Conservation (phyloP, 2,329 filamentous ascomycete species). For the Xylariales sp. region DNA sequence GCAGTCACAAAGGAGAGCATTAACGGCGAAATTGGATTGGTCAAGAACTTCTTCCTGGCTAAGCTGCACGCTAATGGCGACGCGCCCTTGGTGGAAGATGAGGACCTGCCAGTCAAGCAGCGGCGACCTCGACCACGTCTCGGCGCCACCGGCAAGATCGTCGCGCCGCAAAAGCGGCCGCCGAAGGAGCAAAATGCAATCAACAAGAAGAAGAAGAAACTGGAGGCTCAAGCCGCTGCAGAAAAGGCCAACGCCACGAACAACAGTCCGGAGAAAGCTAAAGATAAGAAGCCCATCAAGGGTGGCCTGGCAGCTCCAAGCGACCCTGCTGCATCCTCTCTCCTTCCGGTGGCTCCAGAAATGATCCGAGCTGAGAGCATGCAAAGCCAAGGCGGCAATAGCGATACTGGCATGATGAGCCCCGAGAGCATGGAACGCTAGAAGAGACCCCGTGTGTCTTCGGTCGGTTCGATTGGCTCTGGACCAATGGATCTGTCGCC, state of each 20-base stretch:
- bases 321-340: constrained; percentile 30
- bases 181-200: constrained; percentile 78
- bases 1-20: constrained; percentile 77
- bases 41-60: constrained; percentile 85
- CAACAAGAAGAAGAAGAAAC: constrained; percentile 84
- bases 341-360: constrained; percentile 31
- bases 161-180: constrained; percentile 76
- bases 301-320: constrained; percentile 25
- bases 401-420: constrained; percentile 75
- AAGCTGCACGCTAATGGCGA: constrained; percentile 83
- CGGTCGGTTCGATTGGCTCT: constrained; percentile 5
- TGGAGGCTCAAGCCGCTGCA: constrained; percentile 53
- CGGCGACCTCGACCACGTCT: constrained; percentile 65
- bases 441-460: constrained; percentile 7
- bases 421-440: constrained; percentile 67
- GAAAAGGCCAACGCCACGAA: constrained; percentile 27
- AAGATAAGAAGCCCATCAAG: constrained; percentile 49
- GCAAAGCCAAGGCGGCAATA: constrained; percentile 48
- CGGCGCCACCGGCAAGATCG: constrained; percentile 77
- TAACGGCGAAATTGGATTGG: constrained; percentile 75
- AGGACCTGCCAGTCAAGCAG: constrained; percentile 91
- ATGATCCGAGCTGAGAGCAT: constrained; percentile 56
- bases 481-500: constrained; percentile 4
- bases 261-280: constrained; percentile 31
- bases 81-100: constrained; percentile 84